Evolutionary conservation across 176 grass and related monocot genomes (phyloP), one percentile per base, ranked within the genome.

Genomic region (Lolium multiflorum): DNA sequence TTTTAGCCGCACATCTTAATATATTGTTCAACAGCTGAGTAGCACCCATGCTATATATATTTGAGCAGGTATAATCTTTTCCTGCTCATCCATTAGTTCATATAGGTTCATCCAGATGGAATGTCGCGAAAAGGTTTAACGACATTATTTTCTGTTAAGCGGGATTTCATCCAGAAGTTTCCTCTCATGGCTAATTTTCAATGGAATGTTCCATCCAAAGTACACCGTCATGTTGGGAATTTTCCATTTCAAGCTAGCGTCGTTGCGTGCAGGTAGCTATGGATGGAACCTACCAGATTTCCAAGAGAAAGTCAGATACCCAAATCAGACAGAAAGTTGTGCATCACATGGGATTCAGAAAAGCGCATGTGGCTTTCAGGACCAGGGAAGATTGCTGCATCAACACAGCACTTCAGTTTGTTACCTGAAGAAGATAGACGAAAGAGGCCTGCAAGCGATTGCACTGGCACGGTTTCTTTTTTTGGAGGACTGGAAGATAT

Each of bases 31-130:
- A 18, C 17, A 67, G 12, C 22, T 65, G 62, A 65, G 66, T 60
- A 75, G 46, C 35, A 47, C 59, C 63, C 69, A 28, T 46, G 59
- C 41, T 78, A 71, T 77, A 44, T 44, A 7, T 78, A 70, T 77
- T 59, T 52, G 50, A 61, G 38, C 58, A 69, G 11, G 43, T 37
- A 57, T 43, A 82, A 90, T 90, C 54, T 78, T 72, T 78, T 71
- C 9, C 39, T 71, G 51, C 72, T 62, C 41, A 51, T 54, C 3
- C 54, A 65, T 73, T 16, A 64, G 65, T 13, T 35, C 54, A 25
- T 0, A 65, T 0, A 65, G 28, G 62, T 15, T 65, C 31, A 35
- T 65, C 62, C 11, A 28, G 21, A 61, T 8, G n/a, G n/a, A 11
- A 22, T 62, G 22, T 62, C 22, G 21, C 25, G 11, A 63, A 6